These are phyloP conservation scores for Cyclostephanos tholiformis DNA, from an alignment of 108 stramenopile species.

Conservation along the genomic window DNA sequence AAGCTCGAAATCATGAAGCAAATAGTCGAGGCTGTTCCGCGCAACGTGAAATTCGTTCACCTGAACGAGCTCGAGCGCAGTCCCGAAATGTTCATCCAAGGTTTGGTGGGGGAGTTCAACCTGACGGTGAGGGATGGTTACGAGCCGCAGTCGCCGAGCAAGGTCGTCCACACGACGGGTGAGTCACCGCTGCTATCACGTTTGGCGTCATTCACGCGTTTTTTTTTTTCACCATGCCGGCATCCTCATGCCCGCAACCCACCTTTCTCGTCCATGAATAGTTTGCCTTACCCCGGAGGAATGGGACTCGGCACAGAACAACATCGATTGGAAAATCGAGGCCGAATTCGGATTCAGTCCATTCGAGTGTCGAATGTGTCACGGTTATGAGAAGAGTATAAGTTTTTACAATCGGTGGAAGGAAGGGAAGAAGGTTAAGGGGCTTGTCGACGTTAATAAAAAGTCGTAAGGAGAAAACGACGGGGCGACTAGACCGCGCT, in stretches of 20 bases:
- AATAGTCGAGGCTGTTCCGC: constrained; percentile 35
- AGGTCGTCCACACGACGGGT: constrained; percentile 28
- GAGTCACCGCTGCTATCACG: background rate
- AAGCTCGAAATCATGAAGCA: constrained; percentile 51
- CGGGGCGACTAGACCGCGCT: no score
- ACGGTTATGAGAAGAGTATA: constrained; percentile 40
- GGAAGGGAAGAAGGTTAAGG: constrained; percentile 28
- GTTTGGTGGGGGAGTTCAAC: constrained; percentile 33
- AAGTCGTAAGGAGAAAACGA: background rate
- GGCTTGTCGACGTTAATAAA: background rate
- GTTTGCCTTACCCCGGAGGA: constrained; percentile 41
- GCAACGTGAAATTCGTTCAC: constrained; percentile 47
- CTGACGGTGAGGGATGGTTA: constrained; percentile 32
- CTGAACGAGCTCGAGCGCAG: constrained; percentile 47
- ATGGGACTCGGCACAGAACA: constrained; percentile 40
- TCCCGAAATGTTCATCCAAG: constrained; percentile 47
- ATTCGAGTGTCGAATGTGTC: constrained; percentile 53
- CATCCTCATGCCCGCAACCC: background rate
- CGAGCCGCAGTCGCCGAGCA: constrained; percentile 25
- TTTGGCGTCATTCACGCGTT: background rate
- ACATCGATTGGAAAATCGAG: constrained; percentile 46
- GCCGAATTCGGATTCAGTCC: constrained; percentile 48
- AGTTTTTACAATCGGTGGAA: constrained; percentile 20
- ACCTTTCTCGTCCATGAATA: background rate
- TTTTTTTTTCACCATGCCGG: background rate